phyloP scores from a whole-genome alignment of 495 filamentous ascomycete genomes.

The Aeminium ludgeri region DNA sequence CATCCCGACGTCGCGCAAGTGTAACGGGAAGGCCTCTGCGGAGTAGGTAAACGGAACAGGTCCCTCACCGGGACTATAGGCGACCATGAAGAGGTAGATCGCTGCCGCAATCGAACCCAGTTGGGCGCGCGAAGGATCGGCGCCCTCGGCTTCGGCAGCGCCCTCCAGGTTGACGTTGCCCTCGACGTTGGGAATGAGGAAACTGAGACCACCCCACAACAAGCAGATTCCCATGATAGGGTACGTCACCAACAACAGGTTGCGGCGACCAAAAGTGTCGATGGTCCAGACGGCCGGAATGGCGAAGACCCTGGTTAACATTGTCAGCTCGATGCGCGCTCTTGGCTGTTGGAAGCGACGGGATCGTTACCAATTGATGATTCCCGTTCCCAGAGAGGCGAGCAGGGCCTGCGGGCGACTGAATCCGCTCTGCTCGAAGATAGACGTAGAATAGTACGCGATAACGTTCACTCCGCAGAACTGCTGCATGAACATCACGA shows the following conservation, averaged over 20 bases:
- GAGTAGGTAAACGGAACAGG: conserved; percentile 75
- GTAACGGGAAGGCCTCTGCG: conserved; percentile 60
- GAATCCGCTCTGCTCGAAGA: conserved; percentile 51
- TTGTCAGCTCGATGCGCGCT: no score
- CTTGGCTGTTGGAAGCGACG: conserved; percentile 21
- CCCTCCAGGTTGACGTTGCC: not conserved
- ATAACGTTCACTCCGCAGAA: conserved; percentile 57
- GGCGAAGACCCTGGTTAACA: no score
- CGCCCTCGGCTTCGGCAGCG: not conserved
- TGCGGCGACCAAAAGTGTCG: conserved; percentile 65
- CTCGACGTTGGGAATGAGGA: conserved; percentile 38
- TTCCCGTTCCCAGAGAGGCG: conserved; percentile 62
- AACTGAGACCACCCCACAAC: conserved; percentile 54
- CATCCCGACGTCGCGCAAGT: conserved; percentile 13
- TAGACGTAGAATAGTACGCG: conserved; percentile 66
- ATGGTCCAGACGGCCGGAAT: conserved; percentile 73
- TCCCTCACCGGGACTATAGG: conserved; percentile 67
- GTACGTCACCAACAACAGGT: conserved; percentile 67
- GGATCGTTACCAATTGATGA: conserved; percentile 72
- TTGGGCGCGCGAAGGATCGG: conserved; percentile 27
- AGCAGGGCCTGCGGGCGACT: conserved; percentile 42
- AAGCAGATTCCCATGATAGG: conserved; percentile 72
- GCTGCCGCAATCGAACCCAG: conserved; percentile 30
- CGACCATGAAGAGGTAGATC: conserved; percentile 57
- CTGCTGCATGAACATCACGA: conserved; percentile 60